Base-by-base conservation (phyloP, 768 basidiomycete genomes). In the Russula virescens region DNA sequence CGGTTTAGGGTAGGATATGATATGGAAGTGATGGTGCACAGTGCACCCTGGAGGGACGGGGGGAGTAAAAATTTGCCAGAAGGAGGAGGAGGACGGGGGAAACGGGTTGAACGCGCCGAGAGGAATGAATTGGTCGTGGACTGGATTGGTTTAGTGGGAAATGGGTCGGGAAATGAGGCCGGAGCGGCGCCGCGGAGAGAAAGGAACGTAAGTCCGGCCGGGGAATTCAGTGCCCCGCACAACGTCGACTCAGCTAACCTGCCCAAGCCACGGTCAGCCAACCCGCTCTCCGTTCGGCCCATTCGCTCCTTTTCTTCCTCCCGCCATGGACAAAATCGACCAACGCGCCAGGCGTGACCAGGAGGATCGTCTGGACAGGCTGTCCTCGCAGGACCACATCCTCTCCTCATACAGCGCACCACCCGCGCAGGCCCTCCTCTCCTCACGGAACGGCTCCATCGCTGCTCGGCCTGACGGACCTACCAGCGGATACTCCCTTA, bases 261-360 rank as follows among this genome's bases (percentile, higher is more conserved):
- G 64, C 52, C 52, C 62, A 55, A 51, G 38, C 79, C 78, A 81
- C 80, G 76, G 81, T 73, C 75, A 75, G 80, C 83, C 81, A 81
- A 76, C 82, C 13, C 79, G 79, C 79, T 72, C 75, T 74, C 74
- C 70, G 58, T 60, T 59, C 58, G 25, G 55, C 65, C 43, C 65
- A 61, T 66, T 63, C 63, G 59, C 68, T 67, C 58, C 69, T 69
- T 61, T 65, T 61, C 62, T 70, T 69, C 68, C 62, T 55, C 74
- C 74, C 78, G 76, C 75, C 79, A 87, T 89, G 84, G 83, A 82
- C 79, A 73, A 72, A 76, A 69, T 76, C 74, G 84, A 85, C 75
- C 79, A 75, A 69, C 75, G 79, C 69, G 73, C 73, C 67, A 74
- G 76, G 71, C 72, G 75, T 75, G 81, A 83, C 69, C 76, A 77